These are phyloP conservation scores for Spergularia azorica DNA, from an alignment of 179 eudicot genomes.

Conservation along the genomic window DNA sequence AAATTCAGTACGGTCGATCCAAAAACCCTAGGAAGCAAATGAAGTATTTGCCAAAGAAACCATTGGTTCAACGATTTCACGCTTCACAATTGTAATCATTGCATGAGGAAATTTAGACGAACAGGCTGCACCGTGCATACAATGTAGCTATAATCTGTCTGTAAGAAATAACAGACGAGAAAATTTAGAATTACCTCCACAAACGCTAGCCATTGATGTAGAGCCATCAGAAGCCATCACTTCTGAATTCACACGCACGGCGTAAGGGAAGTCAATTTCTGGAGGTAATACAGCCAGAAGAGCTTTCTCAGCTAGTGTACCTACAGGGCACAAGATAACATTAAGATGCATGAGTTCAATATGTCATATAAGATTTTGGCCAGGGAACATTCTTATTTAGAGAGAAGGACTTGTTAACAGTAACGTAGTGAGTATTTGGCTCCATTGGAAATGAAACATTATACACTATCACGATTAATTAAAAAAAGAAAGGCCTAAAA, in stretches of 20 bases:
- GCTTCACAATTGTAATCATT: background rate
- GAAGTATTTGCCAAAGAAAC: background rate
- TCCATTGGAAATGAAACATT: no score
- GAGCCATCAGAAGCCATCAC: conserved; percentile 99
- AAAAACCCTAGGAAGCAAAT: background rate
- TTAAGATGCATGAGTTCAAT: background rate
- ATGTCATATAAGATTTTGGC: background rate
- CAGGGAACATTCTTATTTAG: background rate
- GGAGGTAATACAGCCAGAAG: conserved; percentile 95
- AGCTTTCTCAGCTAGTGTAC: conserved; percentile 98
- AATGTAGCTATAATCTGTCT: background rate
- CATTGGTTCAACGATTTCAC: background rate
- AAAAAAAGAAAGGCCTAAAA: no score
- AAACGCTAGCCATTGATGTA: conserved; percentile 99
- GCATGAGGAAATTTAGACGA: background rate
- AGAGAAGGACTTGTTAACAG: background rate
- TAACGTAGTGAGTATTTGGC: no score
- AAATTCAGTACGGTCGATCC: background rate
- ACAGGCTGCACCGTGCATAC: background rate
- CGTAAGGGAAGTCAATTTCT: conserved; percentile 69
- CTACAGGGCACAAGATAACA: conserved; percentile 38
- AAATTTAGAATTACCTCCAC: conserved; percentile 63
- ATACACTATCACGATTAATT: no score
- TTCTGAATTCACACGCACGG: conserved; percentile 92
- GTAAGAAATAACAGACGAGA: background rate